Evolutionary conservation across 2,329 filamentous ascomycete genomes (phyloP).

Genomic region (Arachnomyces sp.): DNA sequence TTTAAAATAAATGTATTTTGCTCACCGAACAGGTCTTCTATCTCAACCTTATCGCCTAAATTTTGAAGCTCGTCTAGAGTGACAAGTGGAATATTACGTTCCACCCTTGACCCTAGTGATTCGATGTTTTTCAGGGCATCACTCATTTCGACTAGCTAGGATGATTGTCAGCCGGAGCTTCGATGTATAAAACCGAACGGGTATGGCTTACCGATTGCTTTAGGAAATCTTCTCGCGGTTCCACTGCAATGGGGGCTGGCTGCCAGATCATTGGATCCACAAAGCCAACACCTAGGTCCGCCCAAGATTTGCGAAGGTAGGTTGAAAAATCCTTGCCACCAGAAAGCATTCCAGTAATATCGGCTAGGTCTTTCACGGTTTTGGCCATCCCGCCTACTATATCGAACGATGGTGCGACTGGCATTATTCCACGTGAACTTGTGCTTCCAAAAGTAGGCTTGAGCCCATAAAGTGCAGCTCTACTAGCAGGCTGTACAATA

Average conservation of each 20-base stretch:
- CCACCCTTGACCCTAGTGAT: too few species aligned
- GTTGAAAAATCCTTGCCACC: background rate
- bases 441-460: conserved; percentile 25
- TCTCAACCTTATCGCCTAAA: too few species aligned
- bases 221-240: too few species aligned
- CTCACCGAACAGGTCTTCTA: too few species aligned
- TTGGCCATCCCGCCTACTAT: conserved; percentile 3
- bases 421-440: conserved; percentile 21
- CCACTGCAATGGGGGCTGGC: too few species aligned
- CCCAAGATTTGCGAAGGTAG: background rate
- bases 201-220: conserved; percentile 5
- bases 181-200: too few species aligned
- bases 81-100: too few species aligned
- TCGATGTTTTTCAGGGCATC: too few species aligned
- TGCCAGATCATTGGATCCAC: conserved; percentile 6
- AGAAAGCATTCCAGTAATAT: background rate
- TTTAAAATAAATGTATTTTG: too few species aligned
- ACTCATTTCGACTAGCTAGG: too few species aligned
- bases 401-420: conserved; percentile 10
- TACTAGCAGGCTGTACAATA: conserved; percentile 21
- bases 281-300: conserved; percentile 3
- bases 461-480: conserved; percentile 26
- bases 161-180: too few species aligned
- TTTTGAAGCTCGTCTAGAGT: too few species aligned
- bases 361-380: background rate